Conservation (phyloP, 176 grass and related monocot species). For the Cenchrus fungigraminus region DNA sequence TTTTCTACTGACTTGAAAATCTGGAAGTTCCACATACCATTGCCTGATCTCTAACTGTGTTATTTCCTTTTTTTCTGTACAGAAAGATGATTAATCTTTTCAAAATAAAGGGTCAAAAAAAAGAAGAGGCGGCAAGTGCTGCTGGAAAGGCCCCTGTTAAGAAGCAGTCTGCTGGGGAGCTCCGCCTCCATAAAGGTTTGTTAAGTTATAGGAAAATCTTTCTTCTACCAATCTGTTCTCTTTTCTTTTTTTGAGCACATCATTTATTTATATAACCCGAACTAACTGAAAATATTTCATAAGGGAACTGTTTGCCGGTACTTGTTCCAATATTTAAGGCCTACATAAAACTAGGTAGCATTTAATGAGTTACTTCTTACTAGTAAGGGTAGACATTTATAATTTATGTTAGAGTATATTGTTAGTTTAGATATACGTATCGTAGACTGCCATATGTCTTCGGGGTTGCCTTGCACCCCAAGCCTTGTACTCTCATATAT, state of each 20-base stretch:
- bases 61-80: slow-evolving; percentile 10
- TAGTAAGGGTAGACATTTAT: background rate
- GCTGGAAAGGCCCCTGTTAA: slow-evolving; percentile 65
- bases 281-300: slow-evolving; percentile 10
- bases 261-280: background rate
- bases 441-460: too few relatives aligned
- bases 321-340: slow-evolving; percentile 1
- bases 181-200: slow-evolving; percentile 83
- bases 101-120: slow-evolving; percentile 89
- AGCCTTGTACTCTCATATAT: too few relatives aligned
- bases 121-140: slow-evolving; percentile 74
- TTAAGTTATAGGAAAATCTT: background rate
- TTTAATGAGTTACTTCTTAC: slow-evolving; percentile 9
- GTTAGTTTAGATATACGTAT: too few relatives aligned
- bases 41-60: slow-evolving; percentile 18
- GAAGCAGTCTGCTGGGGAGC: slow-evolving; percentile 81
- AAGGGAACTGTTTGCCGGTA: background rate
- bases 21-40: background rate
- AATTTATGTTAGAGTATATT: too few relatives aligned
- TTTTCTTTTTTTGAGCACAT: background rate
- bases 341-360: slow-evolving; percentile 2
- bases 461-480: too few relatives aligned
- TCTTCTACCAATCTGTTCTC: background rate
- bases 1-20: slow-evolving; percentile 5
- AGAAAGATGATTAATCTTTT: slow-evolving; percentile 88